Conservation (phyloP, 495 filamentous ascomycete species). For the Ramalina intermedia region DNA sequence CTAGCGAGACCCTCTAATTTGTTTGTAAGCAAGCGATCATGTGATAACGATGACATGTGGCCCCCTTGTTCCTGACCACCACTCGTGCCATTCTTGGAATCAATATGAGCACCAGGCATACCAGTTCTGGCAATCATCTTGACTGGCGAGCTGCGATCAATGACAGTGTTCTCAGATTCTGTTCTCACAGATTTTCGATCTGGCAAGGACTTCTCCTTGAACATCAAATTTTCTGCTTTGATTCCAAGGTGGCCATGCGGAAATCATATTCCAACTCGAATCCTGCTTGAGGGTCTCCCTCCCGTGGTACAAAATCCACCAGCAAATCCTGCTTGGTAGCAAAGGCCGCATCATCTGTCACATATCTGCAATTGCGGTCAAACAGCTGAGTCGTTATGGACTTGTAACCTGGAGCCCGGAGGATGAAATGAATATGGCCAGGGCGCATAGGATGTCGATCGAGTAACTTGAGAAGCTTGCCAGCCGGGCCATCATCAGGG, state of each 20-base stretch:
- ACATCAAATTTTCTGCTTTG: too few species aligned
- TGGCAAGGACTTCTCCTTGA: too few species aligned
- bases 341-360: constrained; percentile 56
- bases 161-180: too few species aligned
- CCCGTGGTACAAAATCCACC: constrained; percentile 45
- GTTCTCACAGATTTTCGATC: too few species aligned
- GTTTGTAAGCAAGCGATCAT: too few species aligned
- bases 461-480: constrained; percentile 36
- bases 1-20: too few species aligned
- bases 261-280: constrained; percentile 50
- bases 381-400: constrained; percentile 62
- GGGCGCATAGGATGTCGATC: constrained; percentile 70
- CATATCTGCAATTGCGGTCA: constrained; percentile 46
- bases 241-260: constrained; percentile 19
- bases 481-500: constrained; percentile 45
- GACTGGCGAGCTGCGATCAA: too few species aligned
- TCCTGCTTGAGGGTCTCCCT: constrained; percentile 46
- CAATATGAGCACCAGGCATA: too few species aligned
- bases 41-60: too few species aligned
- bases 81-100: too few species aligned
- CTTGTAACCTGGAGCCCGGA: constrained; percentile 37
- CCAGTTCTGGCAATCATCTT: too few species aligned
- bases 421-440: constrained; percentile 75
- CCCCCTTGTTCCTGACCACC: too few species aligned
- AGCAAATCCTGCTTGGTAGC: constrained; percentile 64